Percentiles rank a stretch among this genome's conserved stretches.
Conservation (phyloP, 352 stramenopile genomes). For the Phytopythium montanum region DNA sequence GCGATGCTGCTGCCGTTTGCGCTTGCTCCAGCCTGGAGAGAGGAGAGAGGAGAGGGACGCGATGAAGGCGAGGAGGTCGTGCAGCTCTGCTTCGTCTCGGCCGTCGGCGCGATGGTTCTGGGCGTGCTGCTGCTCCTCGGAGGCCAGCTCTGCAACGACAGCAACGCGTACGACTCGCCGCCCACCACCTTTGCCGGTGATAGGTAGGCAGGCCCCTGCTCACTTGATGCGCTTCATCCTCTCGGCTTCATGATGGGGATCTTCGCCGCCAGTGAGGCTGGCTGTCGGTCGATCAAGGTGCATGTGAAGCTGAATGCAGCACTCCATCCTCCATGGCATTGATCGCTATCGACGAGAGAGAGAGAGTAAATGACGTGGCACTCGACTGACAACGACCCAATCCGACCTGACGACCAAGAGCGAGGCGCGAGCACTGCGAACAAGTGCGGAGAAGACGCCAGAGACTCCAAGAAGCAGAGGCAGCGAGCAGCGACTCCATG, state of each 20-base stretch:
- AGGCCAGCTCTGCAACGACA: not conserved
- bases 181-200: not conserved
- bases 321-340: not conserved
- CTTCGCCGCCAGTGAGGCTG: conserved; percentile 17
- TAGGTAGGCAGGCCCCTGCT: not conserved
- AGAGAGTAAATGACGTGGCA: conserved; percentile 1
- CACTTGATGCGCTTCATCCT: no score
- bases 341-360: not conserved
- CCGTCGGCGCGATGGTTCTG: not conserved
- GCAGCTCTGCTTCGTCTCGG: not conserved
- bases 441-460: not conserved
- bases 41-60: no score
- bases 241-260: conserved; percentile 34
- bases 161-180: not conserved
- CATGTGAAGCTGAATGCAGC: not conserved
- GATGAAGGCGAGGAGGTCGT: not conserved
- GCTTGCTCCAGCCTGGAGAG: not conserved
- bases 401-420: not conserved
- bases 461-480: not conserved
- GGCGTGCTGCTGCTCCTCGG: not conserved
- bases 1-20: not conserved
- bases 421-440: not conserved
- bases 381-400: not conserved
- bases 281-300: not conserved
- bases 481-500: not conserved